Evolutionary conservation across 768 basidiomycete species (phyloP).

Genomic region (Coprinellus aureogranulatus): DNA sequence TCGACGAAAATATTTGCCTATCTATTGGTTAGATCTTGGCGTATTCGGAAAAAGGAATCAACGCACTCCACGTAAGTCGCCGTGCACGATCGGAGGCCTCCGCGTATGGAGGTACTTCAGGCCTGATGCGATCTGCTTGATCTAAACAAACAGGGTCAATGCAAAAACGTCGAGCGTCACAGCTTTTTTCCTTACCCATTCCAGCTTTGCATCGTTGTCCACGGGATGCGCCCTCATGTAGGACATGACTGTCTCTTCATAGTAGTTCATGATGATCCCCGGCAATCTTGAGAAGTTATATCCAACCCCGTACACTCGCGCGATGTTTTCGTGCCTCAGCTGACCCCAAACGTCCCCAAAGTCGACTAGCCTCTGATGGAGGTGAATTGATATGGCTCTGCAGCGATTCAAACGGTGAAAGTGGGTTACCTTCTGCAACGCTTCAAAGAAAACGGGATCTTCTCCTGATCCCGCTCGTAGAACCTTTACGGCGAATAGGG

Average conservation of each 20-base stretch:
- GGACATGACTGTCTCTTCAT: conserved; percentile 20
- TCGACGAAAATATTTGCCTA: conserved; percentile 30
- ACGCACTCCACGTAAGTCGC: conserved; percentile 11
- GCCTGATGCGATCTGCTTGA: background rate
- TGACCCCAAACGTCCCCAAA: conserved; percentile 11
- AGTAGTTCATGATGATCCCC: conserved; percentile 22
- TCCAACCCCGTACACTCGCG: conserved; percentile 17
- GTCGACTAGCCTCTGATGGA: background rate
- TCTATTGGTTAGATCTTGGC: background rate
- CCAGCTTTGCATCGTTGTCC: background rate
- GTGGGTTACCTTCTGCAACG: background rate
- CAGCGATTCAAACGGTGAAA: background rate
- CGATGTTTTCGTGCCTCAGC: conserved; percentile 21
- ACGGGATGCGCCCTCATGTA: background rate
- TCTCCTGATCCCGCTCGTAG: background rate
- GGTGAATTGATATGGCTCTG: background rate
- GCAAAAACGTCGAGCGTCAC: background rate
- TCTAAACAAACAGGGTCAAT: background rate
- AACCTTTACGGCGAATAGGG: background rate
- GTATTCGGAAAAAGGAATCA: conserved; percentile 27
- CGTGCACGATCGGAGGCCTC: background rate
- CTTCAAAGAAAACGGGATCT: background rate
- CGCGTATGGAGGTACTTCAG: conserved; percentile 13
- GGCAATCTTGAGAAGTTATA: conserved; percentile 19
- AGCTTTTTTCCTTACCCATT: background rate